Evolutionary conservation across 164 flowering plant species (phyloP).

Genomic region (Magnolia officinalis): DNA sequence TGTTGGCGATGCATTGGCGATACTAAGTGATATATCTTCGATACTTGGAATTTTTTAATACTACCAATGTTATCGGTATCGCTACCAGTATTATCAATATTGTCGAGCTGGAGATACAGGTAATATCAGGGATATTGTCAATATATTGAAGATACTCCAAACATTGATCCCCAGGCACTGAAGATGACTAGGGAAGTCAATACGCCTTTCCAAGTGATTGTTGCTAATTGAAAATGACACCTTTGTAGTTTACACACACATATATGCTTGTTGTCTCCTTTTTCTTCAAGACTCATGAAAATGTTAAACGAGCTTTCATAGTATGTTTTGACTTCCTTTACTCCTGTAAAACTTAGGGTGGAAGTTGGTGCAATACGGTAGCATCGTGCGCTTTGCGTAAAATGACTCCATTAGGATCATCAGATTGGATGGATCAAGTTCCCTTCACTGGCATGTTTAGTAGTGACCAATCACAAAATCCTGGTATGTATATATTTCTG

Average conservation of each 20-base stretch:
- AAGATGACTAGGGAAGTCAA: background rate
- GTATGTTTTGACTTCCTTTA: background rate
- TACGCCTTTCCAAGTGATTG: background rate
- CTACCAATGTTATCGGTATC: too few species aligned
- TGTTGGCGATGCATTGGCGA: too few species aligned
- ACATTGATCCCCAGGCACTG: background rate
- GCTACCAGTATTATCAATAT: too few species aligned
- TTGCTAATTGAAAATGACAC: background rate
- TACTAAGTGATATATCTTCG: too few species aligned
- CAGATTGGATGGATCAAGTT: conserved; percentile 67
- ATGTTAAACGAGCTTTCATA: background rate
- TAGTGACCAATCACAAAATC: conserved; percentile 55
- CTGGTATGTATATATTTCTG: conserved; percentile 61
- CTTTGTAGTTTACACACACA: background rate
- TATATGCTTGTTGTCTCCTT: background rate
- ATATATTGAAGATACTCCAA: too few species aligned
- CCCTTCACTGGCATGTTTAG: conserved; percentile 74
- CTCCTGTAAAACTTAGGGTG: conserved; percentile 54
- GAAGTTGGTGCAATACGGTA: conserved; percentile 82
- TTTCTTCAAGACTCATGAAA: background rate
- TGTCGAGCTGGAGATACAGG: too few species aligned
- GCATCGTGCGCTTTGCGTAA: conserved; percentile 58
- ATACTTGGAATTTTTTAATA: too few species aligned
- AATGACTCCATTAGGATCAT: conserved; percentile 68
- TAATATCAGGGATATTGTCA: too few species aligned